Evolutionary conservation across 495 filamentous ascomycete species (phyloP).

Genomic region (Aspergillus baeticus): DNA sequence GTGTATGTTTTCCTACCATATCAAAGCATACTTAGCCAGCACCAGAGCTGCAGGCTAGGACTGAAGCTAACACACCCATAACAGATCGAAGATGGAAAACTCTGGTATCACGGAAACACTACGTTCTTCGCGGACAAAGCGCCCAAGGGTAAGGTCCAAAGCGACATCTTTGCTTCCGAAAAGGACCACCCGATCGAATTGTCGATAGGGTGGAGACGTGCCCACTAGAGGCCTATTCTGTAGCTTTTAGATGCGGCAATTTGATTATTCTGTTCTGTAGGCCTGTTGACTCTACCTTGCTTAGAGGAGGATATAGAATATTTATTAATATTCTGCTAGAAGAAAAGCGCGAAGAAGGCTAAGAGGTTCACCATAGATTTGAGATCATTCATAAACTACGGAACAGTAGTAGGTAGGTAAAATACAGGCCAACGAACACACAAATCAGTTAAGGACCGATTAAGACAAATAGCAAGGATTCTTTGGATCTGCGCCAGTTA

Average conservation of each 20-base stretch:
- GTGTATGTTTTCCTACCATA: slow-evolving; percentile 24
- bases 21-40: too few species aligned
- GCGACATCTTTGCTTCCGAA: slow-evolving; percentile 35
- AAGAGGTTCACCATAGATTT: not conserved
- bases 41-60: too few species aligned
- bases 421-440: slow-evolving; percentile 4
- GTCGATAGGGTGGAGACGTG: slow-evolving; percentile 32
- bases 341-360: not conserved
- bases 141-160: slow-evolving; percentile 49
- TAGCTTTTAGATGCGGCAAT: too few species aligned
- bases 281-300: too few species aligned
- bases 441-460: not conserved
- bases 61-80: too few species aligned
- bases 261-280: too few species aligned
- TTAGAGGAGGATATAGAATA: too few species aligned
- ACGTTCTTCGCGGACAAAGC: slow-evolving; percentile 59
- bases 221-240: too few species aligned
- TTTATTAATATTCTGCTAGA: not conserved
- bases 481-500: not conserved
- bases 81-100: slow-evolving; percentile 34
- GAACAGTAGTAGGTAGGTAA: not conserved
- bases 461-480: too few species aligned
- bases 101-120: slow-evolving; percentile 48
- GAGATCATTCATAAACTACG: slow-evolving; percentile 4
- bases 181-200: slow-evolving; percentile 39